Conservation (phyloP, 495 filamentous ascomycete species). For the Chaetomium tenue region DNA sequence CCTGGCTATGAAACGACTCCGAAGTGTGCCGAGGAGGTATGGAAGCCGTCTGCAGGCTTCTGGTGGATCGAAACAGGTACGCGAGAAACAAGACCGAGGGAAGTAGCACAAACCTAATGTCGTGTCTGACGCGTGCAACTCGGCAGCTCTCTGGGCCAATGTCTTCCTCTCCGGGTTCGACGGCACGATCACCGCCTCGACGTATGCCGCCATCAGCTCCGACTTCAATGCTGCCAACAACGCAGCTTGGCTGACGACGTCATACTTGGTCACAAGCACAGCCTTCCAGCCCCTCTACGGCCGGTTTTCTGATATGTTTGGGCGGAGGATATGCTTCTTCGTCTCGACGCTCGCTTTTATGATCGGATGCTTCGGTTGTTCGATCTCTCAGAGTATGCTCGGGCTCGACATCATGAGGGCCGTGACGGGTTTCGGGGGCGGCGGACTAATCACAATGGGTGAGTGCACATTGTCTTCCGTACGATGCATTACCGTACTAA, state of each 20-base stretch:
- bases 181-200: slow-evolving; percentile 63
- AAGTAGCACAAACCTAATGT: neutral
- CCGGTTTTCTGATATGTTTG: slow-evolving; percentile 54
- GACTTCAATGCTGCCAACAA: slow-evolving; percentile 53
- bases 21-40: slow-evolving; percentile 22
- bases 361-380: slow-evolving; percentile 49
- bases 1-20: slow-evolving; percentile 30
- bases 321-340: slow-evolving; percentile 53
- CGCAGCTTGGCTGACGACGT: slow-evolving; percentile 68
- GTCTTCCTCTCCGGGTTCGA: slow-evolving; percentile 66
- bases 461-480: slow-evolving; percentile 19
- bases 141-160: slow-evolving; percentile 59
- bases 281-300: slow-evolving; percentile 56
- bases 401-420: slow-evolving; percentile 47
- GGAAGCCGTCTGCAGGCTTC: slow-evolving; percentile 36
- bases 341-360: slow-evolving; percentile 49
- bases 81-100: neutral
- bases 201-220: slow-evolving; percentile 63
- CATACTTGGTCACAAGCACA: slow-evolving; percentile 70
- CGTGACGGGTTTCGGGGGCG: slow-evolving; percentile 58
- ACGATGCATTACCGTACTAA: slow-evolving; percentile 10
- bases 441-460: slow-evolving; percentile 63
- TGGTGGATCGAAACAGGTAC: slow-evolving; percentile 44
- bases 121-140: slow-evolving; percentile 26
- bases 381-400: slow-evolving; percentile 43